Evolutionary conservation across 23 red algal genomes (phyloP).

Genomic region (Gracilaria domingensis): DNA sequence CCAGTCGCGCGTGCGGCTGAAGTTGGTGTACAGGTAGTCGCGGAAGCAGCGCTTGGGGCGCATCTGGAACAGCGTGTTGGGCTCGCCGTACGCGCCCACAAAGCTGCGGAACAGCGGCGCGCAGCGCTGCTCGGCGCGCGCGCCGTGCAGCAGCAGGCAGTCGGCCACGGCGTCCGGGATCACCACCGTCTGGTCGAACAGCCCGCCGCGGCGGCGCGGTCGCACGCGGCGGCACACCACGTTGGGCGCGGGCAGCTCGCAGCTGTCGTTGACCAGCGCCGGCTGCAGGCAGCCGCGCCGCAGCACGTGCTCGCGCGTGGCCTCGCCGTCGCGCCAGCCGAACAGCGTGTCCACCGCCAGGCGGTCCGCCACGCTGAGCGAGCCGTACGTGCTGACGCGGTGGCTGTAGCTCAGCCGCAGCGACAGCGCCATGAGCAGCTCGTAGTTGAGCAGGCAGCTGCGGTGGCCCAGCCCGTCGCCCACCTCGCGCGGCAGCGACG

Average conservation of each 20-base stretch:
- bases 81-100: slow-evolving; percentile 31
- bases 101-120: slow-evolving; percentile 19
- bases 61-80: slow-evolving; percentile 67
- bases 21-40: slow-evolving; percentile 32
- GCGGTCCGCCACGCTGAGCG: slow-evolving; percentile 14
- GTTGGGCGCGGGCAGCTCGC: slow-evolving; percentile 11
- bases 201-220: slow-evolving; percentile 3
- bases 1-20: slow-evolving; percentile 41
- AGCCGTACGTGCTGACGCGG: slow-evolving; percentile 44
- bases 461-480: slow-evolving; percentile 59
- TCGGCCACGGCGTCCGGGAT: slow-evolving; percentile 27
- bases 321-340: slow-evolving; percentile 50
- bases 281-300: slow-evolving; percentile 4
- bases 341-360: slow-evolving; percentile 55
- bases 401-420: slow-evolving; percentile 30
- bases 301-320: slow-evolving; percentile 4
- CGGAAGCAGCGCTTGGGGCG: slow-evolving; percentile 32
- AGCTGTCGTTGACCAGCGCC: slow-evolving; percentile 21
- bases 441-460: slow-evolving; percentile 16
- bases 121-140: background rate
- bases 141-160: background rate
- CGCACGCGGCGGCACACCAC: slow-evolving; percentile 36
- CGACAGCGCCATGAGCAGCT: slow-evolving; percentile 11
- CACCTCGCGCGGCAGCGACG: slow-evolving; percentile 29
- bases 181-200: slow-evolving; percentile 44